Evolutionary conservation across 805 yeast genomes (phyloP).

Genomic region (Kluyveromyces nonfermentans): DNA sequence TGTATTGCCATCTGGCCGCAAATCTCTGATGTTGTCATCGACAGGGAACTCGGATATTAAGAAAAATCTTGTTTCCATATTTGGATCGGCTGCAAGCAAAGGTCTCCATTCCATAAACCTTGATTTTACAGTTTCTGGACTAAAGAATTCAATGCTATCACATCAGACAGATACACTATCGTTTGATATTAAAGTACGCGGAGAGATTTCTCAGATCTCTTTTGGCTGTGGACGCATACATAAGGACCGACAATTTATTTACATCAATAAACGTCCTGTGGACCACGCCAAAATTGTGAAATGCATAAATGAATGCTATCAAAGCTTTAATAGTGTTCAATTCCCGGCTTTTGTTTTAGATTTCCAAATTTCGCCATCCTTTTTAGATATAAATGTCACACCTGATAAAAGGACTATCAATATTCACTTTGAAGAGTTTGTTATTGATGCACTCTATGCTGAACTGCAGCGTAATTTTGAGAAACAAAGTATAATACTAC

Average conservation of each 20-base stretch:
- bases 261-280: conserved; percentile 71
- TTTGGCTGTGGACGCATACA: conserved; percentile 70
- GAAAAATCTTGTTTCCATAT: conserved; percentile 57
- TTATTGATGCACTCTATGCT: conserved; percentile 48
- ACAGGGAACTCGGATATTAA: conserved; percentile 40
- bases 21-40: conserved; percentile 47
- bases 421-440: conserved; percentile 53
- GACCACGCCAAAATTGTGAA: conserved; percentile 43
- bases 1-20: conserved; percentile 38
- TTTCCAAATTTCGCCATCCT: conserved; percentile 40
- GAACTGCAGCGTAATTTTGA: conserved; percentile 41
- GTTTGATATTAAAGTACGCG: conserved; percentile 37
- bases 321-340: conserved; percentile 61
- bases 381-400: conserved; percentile 77
- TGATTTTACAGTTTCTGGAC: conserved; percentile 25
- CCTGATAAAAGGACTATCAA: conserved; percentile 80
- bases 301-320: conserved; percentile 65
- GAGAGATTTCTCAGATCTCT: conserved; percentile 65
- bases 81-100: conserved; percentile 55
- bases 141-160: conserved; percentile 12
- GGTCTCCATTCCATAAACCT: conserved; percentile 47
- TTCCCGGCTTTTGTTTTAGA: conserved; percentile 62
- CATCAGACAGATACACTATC: conserved; percentile 15
- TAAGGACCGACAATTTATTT: conserved; percentile 67
- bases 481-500: conserved; percentile 26